phyloP scores from a whole-genome alignment of 164 flowering plant genomes.

The Berberis vulgaris region DNA sequence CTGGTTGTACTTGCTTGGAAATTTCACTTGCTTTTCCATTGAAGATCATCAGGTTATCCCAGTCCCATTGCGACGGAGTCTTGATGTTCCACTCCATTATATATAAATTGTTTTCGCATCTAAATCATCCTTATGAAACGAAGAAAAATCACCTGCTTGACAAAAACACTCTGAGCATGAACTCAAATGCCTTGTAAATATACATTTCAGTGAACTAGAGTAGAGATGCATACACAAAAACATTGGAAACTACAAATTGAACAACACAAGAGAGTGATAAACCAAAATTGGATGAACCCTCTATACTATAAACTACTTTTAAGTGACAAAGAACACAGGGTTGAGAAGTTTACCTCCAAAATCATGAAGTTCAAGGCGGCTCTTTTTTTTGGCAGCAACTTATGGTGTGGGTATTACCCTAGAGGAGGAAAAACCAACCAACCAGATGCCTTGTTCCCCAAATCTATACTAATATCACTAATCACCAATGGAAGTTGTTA shows the following conservation, averaged over 20 bases:
- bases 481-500: neutral
- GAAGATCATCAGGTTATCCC: constrained; percentile 36
- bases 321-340: neutral
- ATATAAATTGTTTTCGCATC: constrained; percentile 6
- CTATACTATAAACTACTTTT: too few relatives aligned
- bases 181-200: neutral
- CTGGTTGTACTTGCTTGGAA: constrained; percentile 20
- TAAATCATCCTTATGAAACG: neutral
- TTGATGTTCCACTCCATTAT: constrained; percentile 50
- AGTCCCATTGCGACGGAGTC: constrained; percentile 42
- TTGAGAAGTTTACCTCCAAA: neutral
- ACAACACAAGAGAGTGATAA: too few relatives aligned
- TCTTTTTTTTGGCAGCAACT: too few relatives aligned
- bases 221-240: neutral
- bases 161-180: neutral
- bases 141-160: neutral
- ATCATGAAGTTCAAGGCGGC: neutral
- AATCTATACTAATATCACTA: neutral
- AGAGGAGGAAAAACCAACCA: too few relatives aligned
- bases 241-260: too few relatives aligned
- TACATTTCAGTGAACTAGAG: neutral
- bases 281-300: too few relatives aligned
- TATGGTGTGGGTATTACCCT: neutral
- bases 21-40: constrained; percentile 27
- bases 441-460: neutral